phyloP scores from a whole-genome alignment of 306 rosid genomes.

The Malus sieversii region DNA sequence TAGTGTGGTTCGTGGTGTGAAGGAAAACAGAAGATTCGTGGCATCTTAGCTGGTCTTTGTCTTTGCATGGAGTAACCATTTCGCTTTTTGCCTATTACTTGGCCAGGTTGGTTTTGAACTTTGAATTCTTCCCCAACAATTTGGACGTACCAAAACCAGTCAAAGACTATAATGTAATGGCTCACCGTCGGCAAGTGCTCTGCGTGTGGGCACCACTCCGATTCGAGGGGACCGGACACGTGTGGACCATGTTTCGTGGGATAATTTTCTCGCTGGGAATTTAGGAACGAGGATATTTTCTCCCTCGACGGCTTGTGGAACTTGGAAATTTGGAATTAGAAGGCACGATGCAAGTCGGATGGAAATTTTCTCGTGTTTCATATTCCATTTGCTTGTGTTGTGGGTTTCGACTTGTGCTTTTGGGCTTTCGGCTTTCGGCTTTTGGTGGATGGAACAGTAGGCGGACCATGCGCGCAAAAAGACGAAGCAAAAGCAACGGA shows the following conservation, averaged over 20 bases:
- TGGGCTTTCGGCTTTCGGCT: neutral
- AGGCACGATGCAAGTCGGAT: neutral
- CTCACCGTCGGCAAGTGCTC: neutral
- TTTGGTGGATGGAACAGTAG: neutral
- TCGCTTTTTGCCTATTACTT: slow-evolving; percentile 2
- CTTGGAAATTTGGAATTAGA: neutral
- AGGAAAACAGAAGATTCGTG: slow-evolving; percentile 18
- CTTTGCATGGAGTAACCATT: neutral
- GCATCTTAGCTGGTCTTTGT: slow-evolving; percentile 27
- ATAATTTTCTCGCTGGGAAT: neutral
- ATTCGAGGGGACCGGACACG: neutral
- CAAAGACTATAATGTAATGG: neutral
- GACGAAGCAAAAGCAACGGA: neutral
- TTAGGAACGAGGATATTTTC: neutral
- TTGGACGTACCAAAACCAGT: neutral
- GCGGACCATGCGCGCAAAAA: neutral
- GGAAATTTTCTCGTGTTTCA: neutral
- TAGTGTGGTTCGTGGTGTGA: neutral
- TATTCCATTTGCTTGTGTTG: neutral
- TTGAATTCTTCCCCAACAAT: neutral
- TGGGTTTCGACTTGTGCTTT: neutral
- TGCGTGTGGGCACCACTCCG: neutral
- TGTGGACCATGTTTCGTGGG: neutral
- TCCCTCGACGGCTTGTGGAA: neutral
- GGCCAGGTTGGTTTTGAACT: slow-evolving; percentile 6